Conservation (phyloP, 1,139 yeast genomes). For the Yarrowia galli region DNA sequence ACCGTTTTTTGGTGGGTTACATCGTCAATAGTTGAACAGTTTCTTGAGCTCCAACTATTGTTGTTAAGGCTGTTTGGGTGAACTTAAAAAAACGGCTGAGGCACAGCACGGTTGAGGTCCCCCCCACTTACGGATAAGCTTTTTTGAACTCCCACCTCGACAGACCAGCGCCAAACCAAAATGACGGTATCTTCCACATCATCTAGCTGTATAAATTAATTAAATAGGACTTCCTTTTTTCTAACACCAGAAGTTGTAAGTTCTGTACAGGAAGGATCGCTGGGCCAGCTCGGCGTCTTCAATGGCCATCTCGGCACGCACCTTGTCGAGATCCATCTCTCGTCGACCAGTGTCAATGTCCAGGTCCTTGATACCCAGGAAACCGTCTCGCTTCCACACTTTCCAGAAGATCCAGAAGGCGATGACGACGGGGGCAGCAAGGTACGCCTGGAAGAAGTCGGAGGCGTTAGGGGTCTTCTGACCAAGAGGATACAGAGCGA, state of each 20-base stretch:
- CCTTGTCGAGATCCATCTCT: slow-evolving; percentile 60
- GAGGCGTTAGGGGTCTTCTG: slow-evolving; percentile 49
- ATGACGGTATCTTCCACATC: too few relatives aligned
- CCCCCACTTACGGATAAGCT: too few relatives aligned
- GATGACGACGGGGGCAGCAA: slow-evolving; percentile 56
- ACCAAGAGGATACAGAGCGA: slow-evolving; percentile 75
- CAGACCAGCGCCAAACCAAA: too few relatives aligned
- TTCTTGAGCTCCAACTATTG: too few relatives aligned
- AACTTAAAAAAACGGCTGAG: too few relatives aligned
- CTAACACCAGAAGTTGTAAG: slow-evolving; percentile 22
- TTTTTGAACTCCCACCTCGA: too few relatives aligned
- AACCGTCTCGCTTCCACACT: slow-evolving; percentile 56
- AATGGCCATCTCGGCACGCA: slow-evolving; percentile 56
- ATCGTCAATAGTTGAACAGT: too few relatives aligned
- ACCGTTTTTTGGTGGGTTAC: too few relatives aligned
- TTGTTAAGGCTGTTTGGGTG: too few relatives aligned
- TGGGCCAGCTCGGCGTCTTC: slow-evolving; percentile 7
- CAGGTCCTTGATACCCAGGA: slow-evolving; percentile 49
- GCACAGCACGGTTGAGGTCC: too few relatives aligned
- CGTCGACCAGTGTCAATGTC: slow-evolving; percentile 63
- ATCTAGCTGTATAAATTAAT: too few relatives aligned
- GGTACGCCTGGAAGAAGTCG: slow-evolving; percentile 60
- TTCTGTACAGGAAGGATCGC: slow-evolving; percentile 2
- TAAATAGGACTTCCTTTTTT: neutral
- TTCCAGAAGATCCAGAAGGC: slow-evolving; percentile 61